Base-by-base conservation (phyloP, 1,139 yeast genomes). In the Pichia inconspicua region DNA sequence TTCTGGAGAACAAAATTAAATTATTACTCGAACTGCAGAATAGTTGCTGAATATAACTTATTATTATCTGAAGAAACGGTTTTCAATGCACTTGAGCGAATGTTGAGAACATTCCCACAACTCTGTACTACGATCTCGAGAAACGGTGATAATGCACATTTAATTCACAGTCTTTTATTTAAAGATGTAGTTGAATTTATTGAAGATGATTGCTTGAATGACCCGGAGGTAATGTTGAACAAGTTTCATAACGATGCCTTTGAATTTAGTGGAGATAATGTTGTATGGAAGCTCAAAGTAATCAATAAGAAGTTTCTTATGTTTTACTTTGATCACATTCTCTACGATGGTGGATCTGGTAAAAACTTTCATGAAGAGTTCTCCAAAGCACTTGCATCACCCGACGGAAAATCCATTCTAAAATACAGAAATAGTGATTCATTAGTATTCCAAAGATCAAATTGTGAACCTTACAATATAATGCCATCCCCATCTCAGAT, bases 291-390 rank as follows among this genome's bases (percentile, higher is more conserved):
- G 25, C 11, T 55, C 15, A 40, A 43, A 8, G 31, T 56, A 15
- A 22, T 54, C 4, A 48, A 55, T 28, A 25, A 41, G 9, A 44
- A 43, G 9, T 47, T 49, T 38, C 38, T 69, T 5, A 50, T 67
- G 1, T 63, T 66, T 32, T 57, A 57, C 15, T 64, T 65, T 48
- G 70, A 70, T 53, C 77, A 72, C 53, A 40, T 65, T 1, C 53
- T 66, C 12, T 63, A 63, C 37, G 75, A 72, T 54, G 77, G 75
- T 4, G 59, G 58, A 15, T 58, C 72, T 1, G 71, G 64, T 1
- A 55, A 59, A 9, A 56, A 58, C 40, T 70, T 72, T 54, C 74
- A 69, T 44, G 53, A 58, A 10, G 69, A 68, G 42, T 58, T 71
- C 45, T 49, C 63, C 2, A 47, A 48, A 15, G 62, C 58, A 22